Conservation (phyloP, 805 yeast genomes). For the Pichia scutulata region DNA sequence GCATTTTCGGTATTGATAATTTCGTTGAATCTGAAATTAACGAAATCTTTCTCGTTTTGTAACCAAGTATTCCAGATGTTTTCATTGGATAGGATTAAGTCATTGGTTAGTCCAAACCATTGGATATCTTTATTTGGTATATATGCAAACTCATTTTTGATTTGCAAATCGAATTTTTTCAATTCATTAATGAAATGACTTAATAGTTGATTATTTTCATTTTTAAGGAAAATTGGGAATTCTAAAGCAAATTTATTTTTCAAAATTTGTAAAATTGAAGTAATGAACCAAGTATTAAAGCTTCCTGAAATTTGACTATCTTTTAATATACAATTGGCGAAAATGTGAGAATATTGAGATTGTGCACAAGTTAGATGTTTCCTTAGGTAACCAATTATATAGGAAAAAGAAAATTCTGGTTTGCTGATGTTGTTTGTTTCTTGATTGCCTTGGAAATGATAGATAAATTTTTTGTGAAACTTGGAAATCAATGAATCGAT, state of each 20-base stretch:
- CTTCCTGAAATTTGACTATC: slow-evolving; percentile 9
- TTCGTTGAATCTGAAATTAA: slow-evolving; percentile 44
- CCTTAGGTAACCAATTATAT: slow-evolving; percentile 35
- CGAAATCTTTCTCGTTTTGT: slow-evolving; percentile 42
- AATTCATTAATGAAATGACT: slow-evolving; percentile 54
- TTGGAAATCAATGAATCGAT: slow-evolving; percentile 39
- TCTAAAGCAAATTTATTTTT: slow-evolving; percentile 34
- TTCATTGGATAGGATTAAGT: slow-evolving; percentile 22
- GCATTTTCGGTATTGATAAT: slow-evolving; percentile 42
- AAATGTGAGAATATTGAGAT: slow-evolving; percentile 22
- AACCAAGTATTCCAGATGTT: slow-evolving; percentile 42
- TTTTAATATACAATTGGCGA: neutral
- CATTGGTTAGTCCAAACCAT: slow-evolving; percentile 24
- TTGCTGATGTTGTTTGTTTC: slow-evolving; percentile 59
- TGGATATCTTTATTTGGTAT: slow-evolving; percentile 12
- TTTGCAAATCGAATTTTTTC: slow-evolving; percentile 47
- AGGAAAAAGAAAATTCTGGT: slow-evolving; percentile 65
- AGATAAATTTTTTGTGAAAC: slow-evolving; percentile 44
- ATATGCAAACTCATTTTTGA: slow-evolving; percentile 35
- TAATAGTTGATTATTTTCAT: slow-evolving; percentile 38
- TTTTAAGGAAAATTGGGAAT: slow-evolving; percentile 1
- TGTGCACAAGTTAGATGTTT: slow-evolving; percentile 17
- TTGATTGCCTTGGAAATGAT: slow-evolving; percentile 48
- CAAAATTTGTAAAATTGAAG: slow-evolving; percentile 40
- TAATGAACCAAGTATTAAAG: slow-evolving; percentile 33